These are phyloP conservation scores for Kwoniella pini DNA, from an alignment of 768 basidiomycete species.

Conservation along the genomic window DNA sequence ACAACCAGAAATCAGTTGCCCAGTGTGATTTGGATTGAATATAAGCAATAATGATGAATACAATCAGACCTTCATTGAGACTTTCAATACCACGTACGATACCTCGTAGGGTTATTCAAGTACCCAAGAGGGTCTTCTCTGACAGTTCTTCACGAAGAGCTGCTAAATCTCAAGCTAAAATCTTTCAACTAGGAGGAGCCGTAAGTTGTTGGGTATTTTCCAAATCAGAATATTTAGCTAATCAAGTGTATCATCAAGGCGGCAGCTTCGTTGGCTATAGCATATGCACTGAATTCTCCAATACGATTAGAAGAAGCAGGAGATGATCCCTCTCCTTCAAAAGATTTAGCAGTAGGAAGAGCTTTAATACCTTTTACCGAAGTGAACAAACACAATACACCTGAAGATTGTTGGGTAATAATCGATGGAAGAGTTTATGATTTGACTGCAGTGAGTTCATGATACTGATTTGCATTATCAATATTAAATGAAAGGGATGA, in stretches of 20 bases:
- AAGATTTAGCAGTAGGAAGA: constrained; percentile 23
- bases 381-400: constrained; percentile 48
- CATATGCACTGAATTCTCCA: constrained; percentile 8
- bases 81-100: background rate
- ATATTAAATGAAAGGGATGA: background rate
- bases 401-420: constrained; percentile 51
- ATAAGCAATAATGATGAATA: constrained; percentile 2
- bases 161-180: background rate
- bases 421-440: constrained; percentile 52
- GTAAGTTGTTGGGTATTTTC: constrained; percentile 1
- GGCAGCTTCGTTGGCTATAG: constrained; percentile 15
- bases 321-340: constrained; percentile 35
- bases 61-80: constrained; percentile 8
- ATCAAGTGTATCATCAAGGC: background rate
- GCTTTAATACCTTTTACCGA: constrained; percentile 50
- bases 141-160: background rate
- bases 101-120: background rate
- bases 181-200: constrained; percentile 3
- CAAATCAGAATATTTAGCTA: background rate
- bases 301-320: constrained; percentile 27
- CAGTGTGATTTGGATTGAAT: no score
- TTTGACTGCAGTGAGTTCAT: constrained; percentile 45
- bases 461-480: background rate
- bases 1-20: no score
- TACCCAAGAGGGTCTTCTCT: background rate